Percentiles rank a stretch among this genome's conserved stretches.
phyloP scores from a whole-genome alignment of 2,329 filamentous ascomycete species.

The Setomelanomma holmii region DNA sequence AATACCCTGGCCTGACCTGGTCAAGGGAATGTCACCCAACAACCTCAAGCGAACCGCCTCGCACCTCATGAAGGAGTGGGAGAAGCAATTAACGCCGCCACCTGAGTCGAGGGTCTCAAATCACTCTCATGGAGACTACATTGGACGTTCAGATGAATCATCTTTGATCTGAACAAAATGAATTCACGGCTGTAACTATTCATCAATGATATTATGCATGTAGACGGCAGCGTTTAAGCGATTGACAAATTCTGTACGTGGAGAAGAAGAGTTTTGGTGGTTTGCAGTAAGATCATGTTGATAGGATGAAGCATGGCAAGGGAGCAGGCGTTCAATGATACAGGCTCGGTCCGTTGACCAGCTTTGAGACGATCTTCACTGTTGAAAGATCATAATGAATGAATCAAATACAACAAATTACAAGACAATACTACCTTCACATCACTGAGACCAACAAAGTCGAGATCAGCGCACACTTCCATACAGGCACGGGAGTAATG shows the following conservation, averaged over 20 bases:
- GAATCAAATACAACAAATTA: conserved; percentile 4
- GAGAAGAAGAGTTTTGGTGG: conserved; percentile 17
- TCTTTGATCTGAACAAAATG: conserved; percentile 28
- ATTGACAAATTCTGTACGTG: conserved; percentile 34
- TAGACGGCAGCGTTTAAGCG: conserved; percentile 31
- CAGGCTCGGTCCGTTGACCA: conserved; percentile 12
- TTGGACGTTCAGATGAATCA: conserved; percentile 38
- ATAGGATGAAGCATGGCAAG: conserved; percentile 20
- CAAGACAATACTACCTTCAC: neutral
- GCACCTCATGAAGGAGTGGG: conserved; percentile 89
- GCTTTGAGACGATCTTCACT: conserved; percentile 9
- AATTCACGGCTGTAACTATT: conserved; percentile 5
- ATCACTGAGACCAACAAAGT: too few species aligned
- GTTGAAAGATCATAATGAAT: conserved; percentile 16
- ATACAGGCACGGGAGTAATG: too few species aligned
- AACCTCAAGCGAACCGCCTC: conserved; percentile 84
- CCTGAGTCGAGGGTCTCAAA: conserved; percentile 41
- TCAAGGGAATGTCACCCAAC: conserved; percentile 73
- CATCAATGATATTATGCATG: conserved; percentile 41
- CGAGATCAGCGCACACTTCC: too few species aligned
- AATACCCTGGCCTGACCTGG: conserved; percentile 72
- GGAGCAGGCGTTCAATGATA: conserved; percentile 16
- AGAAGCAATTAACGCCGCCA: conserved; percentile 72
- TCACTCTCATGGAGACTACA: conserved; percentile 45
- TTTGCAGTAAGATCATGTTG: conserved; percentile 22